Base-by-base conservation (phyloP, 495 filamentous ascomycete species). In the Geoglossum glabrum region DNA sequence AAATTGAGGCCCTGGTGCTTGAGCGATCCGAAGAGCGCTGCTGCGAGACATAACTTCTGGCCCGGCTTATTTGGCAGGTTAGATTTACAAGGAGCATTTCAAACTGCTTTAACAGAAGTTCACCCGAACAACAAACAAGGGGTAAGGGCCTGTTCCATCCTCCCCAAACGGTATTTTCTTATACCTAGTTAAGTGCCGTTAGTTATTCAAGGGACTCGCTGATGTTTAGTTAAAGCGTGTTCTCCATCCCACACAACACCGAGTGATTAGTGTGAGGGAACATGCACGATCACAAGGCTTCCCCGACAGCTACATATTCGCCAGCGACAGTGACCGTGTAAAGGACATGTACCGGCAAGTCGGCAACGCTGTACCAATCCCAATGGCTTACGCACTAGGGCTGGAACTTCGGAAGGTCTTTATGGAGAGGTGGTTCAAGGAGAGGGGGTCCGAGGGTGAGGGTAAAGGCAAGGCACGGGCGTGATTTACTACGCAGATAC, bases 121-220 rank as follows among this genome's bases (percentile, higher is more conserved):
- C 49, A 52, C 19, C 49, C 49, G 17, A 52, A 52, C 49, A 52
- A 52, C 49, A 52, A 52, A 52, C 49, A 52, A 13, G 49, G 49
- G 1, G 49, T 52, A 52, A 27, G 40, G 40, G 23, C 2, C 7
- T 13, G 1, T 21, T 13, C 17, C n/a, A 4, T 21, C 23, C 40
- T 10, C 10, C 10, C 13, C 23, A n/a, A n/a, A n/a, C n/a, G n/a
- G n/a, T n/a, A n/a, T n/a, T n/a, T n/a, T n/a, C n/a, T n/a, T n/a
- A n/a, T n/a, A n/a, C n/a, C n/a, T n/a, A n/a, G n/a, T n/a, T n/a
- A n/a, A n/a, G n/a, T 30, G 49, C 49, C 9, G n/a, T 28, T 28
- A 5, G 10, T 30, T 26, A 7, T 31, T 7, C 40, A 21, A 30
- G 23, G 6, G 15, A 30, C 17, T 27, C 17, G 10, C 49, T 52